Base-by-base conservation (phyloP, 805 yeast species). In the Millerozyma miso region DNA sequence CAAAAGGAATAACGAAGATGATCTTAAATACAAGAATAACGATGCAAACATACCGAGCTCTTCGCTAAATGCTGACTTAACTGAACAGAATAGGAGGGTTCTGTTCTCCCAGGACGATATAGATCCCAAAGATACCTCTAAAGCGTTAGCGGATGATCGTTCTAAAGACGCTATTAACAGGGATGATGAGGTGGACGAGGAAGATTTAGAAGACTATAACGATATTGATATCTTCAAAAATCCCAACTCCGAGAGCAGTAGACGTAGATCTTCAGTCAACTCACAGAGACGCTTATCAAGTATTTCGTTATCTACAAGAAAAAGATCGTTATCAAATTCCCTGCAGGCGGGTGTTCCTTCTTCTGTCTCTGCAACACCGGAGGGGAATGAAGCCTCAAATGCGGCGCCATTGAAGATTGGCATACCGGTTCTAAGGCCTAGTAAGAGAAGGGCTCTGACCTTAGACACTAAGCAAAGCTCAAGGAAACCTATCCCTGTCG, bases 231-330 rank as follows among this genome's bases (percentile, higher is more conserved):
- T 66, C 29, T 66, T 68, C 53, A 63, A 62, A 42, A 53, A 48
- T 23, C 65, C 67, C 3, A 39, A 43, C 14, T 6, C 10, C 10
- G 50, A 45, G 15, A 19, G 43, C 8, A 15, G 19, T 13, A 48
- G 42, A n/a, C 49, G 72, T 35, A 56, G 61, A 26, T 55, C 63
- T 16, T 63, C 69, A 6, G 55, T 58, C 3, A 50, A 56, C 2
- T 46, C 58, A 16, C 71, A 60, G 44, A 58, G 72, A 32, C 44
- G 74, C 34, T 55, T 69, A 19, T 67, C 73, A 1, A 69, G 70
- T 4, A 65, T 67, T 20, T 49, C 62, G 7, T 50, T 51, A 19
- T 45, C 57, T 8, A 51, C 53, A 23, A 39, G 63, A 31, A 56
- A 58, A 33, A 51, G 69, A 16, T 50, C 65, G 13, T 60, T 59